phyloP scores from a whole-genome alignment of 2,329 filamentous ascomycete genomes.

The Mariannaea elegans region DNA sequence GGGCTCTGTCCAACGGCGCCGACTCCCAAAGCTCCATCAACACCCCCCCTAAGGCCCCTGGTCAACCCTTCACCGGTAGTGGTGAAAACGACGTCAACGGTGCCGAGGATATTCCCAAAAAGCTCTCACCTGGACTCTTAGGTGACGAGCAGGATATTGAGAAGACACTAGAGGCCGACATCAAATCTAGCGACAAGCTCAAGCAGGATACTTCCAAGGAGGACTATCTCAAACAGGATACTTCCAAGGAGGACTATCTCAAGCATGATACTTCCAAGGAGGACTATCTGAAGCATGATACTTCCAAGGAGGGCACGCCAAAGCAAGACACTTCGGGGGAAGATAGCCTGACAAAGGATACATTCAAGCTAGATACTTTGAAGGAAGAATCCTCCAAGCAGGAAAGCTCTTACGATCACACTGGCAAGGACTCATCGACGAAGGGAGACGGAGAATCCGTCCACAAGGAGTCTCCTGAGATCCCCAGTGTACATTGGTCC shows the following conservation, averaged over 20 bases:
- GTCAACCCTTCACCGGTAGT: constrained; percentile 18
- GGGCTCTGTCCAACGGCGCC: constrained; percentile 38
- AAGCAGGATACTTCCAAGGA: constrained; percentile 3
- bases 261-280: not conserved
- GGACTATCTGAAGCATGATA: constrained; percentile 5
- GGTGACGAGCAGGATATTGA: constrained; percentile 19
- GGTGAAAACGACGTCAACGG: constrained; percentile 21
- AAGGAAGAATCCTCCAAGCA: not conserved
- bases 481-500: constrained; percentile 38
- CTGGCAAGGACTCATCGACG: not conserved
- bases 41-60: constrained; percentile 18
- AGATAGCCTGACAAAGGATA: constrained; percentile 4
- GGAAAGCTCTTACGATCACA: not conserved
- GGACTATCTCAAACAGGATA: constrained; percentile 5
- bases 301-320: constrained; percentile 2
- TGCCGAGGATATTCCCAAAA: constrained; percentile 21
- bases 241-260: constrained; percentile 5
- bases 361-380: constrained; percentile 14
- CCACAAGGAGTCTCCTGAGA: constrained; percentile 25
- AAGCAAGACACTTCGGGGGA: not conserved
- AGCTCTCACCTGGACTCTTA: constrained; percentile 6
- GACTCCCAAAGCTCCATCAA: constrained; percentile 23
- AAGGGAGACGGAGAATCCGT: not conserved
- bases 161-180: constrained; percentile 10
- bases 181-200: not conserved